Conservation (phyloP, 495 filamentous ascomycete genomes). For the Neurospora intermedia region DNA sequence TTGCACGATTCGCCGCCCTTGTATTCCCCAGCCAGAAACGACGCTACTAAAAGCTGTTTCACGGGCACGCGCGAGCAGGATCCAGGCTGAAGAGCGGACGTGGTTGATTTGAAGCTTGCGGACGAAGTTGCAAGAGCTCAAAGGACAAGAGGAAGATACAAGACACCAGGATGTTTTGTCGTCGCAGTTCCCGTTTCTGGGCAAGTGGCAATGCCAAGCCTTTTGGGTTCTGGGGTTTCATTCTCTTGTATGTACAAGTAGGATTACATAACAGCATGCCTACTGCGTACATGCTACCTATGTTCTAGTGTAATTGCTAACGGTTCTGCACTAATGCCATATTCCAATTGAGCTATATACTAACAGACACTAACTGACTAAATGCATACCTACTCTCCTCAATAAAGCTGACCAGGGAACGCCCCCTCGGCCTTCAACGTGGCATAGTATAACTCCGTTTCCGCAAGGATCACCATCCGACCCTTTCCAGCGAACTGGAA, state of each 20-base stretch:
- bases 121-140: not conserved
- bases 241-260: not conserved
- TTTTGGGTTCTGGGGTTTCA: not conserved
- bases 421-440: slow-evolving; percentile 35
- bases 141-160: not conserved
- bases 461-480: slow-evolving; percentile 38
- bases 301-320: not conserved
- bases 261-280: not conserved
- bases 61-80: not conserved
- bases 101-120: not conserved
- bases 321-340: not conserved
- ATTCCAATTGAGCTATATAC: not conserved
- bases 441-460: slow-evolving; percentile 40
- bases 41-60: not conserved
- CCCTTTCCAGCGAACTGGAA: slow-evolving; percentile 48
- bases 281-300: not conserved
- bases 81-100: not conserved
- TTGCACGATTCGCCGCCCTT: not conserved
- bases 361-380: not conserved
- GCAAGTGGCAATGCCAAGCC: not conserved
- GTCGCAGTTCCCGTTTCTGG: not conserved
- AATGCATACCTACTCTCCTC: not conserved
- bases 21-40: not conserved
- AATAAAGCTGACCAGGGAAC: slow-evolving; percentile 14
- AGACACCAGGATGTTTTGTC: not conserved